phyloP scores from a whole-genome alignment of 1,284 basidiomycete genomes.

The Cystobasidium slooffiae region DNA sequence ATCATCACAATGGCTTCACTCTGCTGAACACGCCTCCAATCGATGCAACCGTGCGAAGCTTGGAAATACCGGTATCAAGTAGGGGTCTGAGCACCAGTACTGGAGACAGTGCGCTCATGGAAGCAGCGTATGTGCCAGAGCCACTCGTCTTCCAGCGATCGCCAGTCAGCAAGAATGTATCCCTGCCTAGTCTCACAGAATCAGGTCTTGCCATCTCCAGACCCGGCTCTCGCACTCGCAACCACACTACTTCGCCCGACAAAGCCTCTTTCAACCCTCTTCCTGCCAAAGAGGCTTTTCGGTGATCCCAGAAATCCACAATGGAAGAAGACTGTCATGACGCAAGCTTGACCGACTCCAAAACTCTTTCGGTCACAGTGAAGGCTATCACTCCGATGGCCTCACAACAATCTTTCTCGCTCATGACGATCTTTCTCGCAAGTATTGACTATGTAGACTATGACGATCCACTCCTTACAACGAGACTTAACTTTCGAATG shows the following conservation, averaged over 20 bases:
- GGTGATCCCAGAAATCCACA: constrained; percentile 1
- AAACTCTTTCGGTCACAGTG: neutral
- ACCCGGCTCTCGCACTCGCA: constrained; percentile 30
- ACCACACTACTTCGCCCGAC: constrained; percentile 21
- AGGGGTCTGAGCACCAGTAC: neutral
- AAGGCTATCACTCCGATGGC: neutral
- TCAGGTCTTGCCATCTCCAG: constrained; percentile 35
- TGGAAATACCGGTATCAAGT: neutral
- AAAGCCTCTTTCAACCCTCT: constrained; percentile 2
- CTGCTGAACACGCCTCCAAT: constrained; percentile 35
- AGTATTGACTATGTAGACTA: neutral
- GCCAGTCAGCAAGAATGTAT: constrained; percentile 16
- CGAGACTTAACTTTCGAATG: too few species aligned
- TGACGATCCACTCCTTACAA: too few species aligned
- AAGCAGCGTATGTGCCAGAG: constrained; percentile 17
- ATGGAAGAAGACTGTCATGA: neutral
- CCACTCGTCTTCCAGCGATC: constrained; percentile 40
- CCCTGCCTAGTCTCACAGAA: constrained; percentile 28
- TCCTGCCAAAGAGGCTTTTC: constrained; percentile 2
- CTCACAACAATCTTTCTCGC: neutral
- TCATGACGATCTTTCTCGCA: neutral
- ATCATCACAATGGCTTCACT: neutral
- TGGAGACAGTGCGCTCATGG: neutral
- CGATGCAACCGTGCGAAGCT: neutral
- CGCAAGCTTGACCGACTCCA: neutral